Evolutionary conservation across 495 filamentous ascomycete species (phyloP).

Genomic region (Neurospora africana): DNA sequence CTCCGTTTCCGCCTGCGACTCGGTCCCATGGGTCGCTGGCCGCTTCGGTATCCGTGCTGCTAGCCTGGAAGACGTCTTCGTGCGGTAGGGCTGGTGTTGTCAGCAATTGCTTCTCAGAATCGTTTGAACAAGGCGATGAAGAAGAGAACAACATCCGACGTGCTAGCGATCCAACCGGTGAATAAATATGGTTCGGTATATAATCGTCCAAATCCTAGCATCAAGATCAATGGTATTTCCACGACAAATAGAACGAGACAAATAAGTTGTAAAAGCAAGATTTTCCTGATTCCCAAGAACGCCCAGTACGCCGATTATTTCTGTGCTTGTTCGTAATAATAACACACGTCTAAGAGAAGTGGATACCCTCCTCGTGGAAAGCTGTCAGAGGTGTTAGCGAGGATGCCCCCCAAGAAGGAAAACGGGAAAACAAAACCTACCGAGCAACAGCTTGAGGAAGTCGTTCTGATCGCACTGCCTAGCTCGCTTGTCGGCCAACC

Average conservation of each 20-base stretch:
- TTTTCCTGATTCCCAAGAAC: background rate
- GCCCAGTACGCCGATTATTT: background rate
- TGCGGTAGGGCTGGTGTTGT: background rate
- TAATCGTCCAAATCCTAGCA: background rate
- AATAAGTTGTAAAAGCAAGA: background rate
- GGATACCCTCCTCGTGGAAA: constrained; percentile 85
- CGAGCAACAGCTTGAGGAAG: constrained; percentile 51
- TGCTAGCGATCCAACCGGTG: background rate
- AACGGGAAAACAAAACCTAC: background rate
- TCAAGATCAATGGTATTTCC: background rate
- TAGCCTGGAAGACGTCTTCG: background rate
- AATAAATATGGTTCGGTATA: background rate
- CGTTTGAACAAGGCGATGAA: background rate
- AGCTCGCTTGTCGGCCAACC: constrained; percentile 67
- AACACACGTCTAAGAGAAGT: constrained; percentile 54
- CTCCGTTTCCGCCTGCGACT: background rate
- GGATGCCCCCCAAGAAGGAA: constrained; percentile 12
- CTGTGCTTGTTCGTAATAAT: background rate
- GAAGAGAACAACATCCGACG: background rate
- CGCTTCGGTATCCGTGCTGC: background rate
- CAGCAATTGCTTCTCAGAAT: background rate
- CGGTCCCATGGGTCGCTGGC: background rate
- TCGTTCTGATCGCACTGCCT: constrained; percentile 84
- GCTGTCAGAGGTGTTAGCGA: constrained; percentile 15
- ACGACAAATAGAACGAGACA: background rate